Conservation (phyloP, 768 basidiomycete genomes). For the Trametes punicea region DNA sequence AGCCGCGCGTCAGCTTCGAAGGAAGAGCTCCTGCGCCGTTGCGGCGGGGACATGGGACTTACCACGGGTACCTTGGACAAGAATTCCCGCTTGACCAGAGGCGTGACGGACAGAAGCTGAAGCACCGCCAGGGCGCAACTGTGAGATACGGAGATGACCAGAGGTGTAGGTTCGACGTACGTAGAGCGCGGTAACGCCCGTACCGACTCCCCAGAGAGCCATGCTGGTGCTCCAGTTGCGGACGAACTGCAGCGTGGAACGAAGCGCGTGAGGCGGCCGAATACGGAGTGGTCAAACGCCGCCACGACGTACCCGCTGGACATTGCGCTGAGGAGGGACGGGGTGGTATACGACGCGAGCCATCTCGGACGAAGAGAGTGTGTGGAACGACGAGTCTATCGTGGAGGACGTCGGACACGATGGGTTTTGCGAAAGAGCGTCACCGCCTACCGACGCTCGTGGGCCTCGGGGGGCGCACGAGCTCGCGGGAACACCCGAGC, state of each 20-base stretch:
- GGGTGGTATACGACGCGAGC: conserved; percentile 34
- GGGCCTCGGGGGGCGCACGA: conserved; percentile 10
- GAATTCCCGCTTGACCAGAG: conserved; percentile 75
- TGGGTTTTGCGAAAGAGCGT: conserved; percentile 11
- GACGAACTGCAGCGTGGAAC: conserved; percentile 20
- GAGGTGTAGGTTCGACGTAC: conserved; percentile 39
- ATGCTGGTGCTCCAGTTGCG: conserved; percentile 57
- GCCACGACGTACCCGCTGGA: conserved; percentile 21
- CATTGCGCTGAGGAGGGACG: conserved; percentile 24
- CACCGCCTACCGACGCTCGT: background rate
- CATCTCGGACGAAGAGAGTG: conserved; percentile 26
- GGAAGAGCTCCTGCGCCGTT: background rate
- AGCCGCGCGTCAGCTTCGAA: background rate
- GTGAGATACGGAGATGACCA: background rate
- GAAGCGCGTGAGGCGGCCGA: background rate
- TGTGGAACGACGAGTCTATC: background rate
- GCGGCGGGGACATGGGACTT: conserved; percentile 29
- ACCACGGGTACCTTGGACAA: conserved; percentile 74
- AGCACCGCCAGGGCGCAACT: conserved; percentile 6
- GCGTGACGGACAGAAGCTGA: conserved; percentile 78
- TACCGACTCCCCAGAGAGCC: conserved; percentile 69
- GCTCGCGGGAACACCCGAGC: conserved; percentile 13
- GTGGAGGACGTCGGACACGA: conserved; percentile 3
- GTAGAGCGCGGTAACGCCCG: conserved; percentile 63
- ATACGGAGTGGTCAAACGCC: background rate